Evolutionary conservation across 139 green algal genomes (phyloP), one percentile per base, ranked within the genome.

Genomic region (Chlamydomonas asymmetrica): DNA sequence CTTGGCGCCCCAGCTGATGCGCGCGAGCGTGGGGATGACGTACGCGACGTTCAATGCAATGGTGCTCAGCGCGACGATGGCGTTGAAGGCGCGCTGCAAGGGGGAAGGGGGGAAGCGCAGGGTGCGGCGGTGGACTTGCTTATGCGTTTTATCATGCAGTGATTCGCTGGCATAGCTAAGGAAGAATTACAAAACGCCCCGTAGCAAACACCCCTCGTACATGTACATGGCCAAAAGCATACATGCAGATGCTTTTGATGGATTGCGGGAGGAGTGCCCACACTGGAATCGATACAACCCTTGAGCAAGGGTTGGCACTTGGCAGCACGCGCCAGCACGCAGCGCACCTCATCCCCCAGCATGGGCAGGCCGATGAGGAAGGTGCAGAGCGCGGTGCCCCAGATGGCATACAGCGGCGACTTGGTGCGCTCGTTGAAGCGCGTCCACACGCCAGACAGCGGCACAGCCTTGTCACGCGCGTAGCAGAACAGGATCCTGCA

Each of bases 401-500:
- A 81, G 10, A 85, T 54, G 10, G 80, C 80, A 63, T 59, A 56
- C 1, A 80, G 48, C 5, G 80, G 81, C 10, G 34, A 71, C 60
- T 82, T 78, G 49, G 69, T 75, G 37, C 37, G 29, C 39, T 77
- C 60, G 50, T 82, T 81, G 63, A 56, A 75, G 60, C 75, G 78
- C 39, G 72, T 57, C 82, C 82, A 87, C 35, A 87, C 48, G 37
- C 34, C 65, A 39, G 67, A 52, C 25, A 83, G 45, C 2, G 82
- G 82, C 38, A 87, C 82, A 32, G 82, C 82, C 25, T 63, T 57
- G 68, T 87, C 82, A 38, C 82, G 82, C 0, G 67, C 60, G 61
- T 87, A 87, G 39, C 64, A 74, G 37, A 87, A 87, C 62, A 87
- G 57, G 68, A 87, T 87, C 25, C 80, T 86, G 73, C 54, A 62